Evolutionary conservation across 768 basidiomycete species (phyloP), one percentile per base, ranked within the genome.

Genomic region (Cyclocybe aegerita): DNA sequence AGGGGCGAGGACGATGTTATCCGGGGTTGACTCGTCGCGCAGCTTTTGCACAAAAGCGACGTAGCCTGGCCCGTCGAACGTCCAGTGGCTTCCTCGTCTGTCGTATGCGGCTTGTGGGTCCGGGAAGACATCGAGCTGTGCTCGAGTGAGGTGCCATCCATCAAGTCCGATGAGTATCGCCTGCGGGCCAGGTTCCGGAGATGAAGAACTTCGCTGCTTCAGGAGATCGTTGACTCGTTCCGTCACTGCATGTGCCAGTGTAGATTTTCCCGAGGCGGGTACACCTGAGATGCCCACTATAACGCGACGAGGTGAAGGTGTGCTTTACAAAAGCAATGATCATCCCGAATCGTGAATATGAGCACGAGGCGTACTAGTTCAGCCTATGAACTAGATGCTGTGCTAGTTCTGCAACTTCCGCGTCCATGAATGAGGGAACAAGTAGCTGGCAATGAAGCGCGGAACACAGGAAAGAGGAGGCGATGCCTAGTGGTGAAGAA

Each of bases 101-200:
- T 86, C 86, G 57, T 88, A 83, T 0, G 94, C 93, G 36, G 84
- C 77, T 46, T 78, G 74, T 0, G 93, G 86, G 64, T 97, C 84
- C 10, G 83, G 81, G 62, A 94, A 79, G 15, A 70, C 62, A 60
- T 90, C 90, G 23, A 98, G 80, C 55, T 90, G 83, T 4, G 82
- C 79, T 16, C 92, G 82, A 12, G 89, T 80, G 52, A 88, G 76
- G 65, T 98, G 95, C 93, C 93, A 98, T 9, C 96, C 95, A 63
- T 98, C 95, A 35, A 93, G 73, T 6, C 88, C 82, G 8, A 97
- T 80, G 38, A 92, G 78, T 31, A 88, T 74, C 4, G 85, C 90
- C 11, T 65, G 51, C 29, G 55, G 64, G 9, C 23, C 23, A 23
- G 23, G 23, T 23, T 23, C 23, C 23, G 23, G 23, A 23, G 23